Percentiles rank a stretch among this genome's conserved stretches.
Conservation (phyloP, 139 green algal genomes). For the Chlorella vulgaris region DNA sequence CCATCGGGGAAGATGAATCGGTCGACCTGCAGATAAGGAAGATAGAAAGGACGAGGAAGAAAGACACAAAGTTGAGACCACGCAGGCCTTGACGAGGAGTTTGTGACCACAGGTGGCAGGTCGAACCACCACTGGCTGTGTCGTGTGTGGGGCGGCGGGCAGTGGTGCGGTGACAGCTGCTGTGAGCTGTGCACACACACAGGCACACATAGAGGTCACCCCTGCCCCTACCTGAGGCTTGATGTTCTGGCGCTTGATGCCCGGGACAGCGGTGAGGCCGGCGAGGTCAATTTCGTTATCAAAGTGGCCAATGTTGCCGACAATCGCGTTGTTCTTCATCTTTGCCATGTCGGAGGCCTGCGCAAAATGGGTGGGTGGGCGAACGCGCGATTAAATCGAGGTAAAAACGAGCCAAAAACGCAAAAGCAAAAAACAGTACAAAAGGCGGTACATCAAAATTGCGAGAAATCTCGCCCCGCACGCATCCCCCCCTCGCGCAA, state of each 20-base stretch:
- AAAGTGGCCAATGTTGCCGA: slow-evolving; percentile 99
- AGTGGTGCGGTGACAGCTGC: neutral
- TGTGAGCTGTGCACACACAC: neutral
- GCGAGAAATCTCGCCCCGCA: too few relatives aligned
- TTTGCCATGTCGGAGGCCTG: slow-evolving; percentile 96
- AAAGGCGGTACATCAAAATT: too few relatives aligned
- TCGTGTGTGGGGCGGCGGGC: neutral
- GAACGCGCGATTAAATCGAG: neutral
- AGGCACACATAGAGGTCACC: neutral
- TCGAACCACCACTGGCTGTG: neutral
- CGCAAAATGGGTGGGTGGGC: slow-evolving; percentile 97
- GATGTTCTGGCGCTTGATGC: slow-evolving; percentile 98
- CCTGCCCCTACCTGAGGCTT: slow-evolving; percentile 85
- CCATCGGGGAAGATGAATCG: slow-evolving; percentile 99
- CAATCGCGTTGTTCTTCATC: slow-evolving; percentile 99
- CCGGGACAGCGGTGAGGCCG: slow-evolving; percentile 82
- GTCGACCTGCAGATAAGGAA: slow-evolving; percentile 61
- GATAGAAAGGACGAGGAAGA: neutral
- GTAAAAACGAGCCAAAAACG: neutral
- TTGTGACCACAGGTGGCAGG: too few relatives aligned
- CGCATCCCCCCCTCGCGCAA: too few relatives aligned
- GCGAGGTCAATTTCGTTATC: slow-evolving; percentile 99
- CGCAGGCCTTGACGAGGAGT: too few relatives aligned
- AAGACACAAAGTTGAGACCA: too few relatives aligned
- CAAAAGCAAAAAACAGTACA: too few relatives aligned